These are phyloP conservation scores for Laetiporus sulphureus DNA, from an alignment of 1,284 basidiomycete genomes.

Conservation along the genomic window DNA sequence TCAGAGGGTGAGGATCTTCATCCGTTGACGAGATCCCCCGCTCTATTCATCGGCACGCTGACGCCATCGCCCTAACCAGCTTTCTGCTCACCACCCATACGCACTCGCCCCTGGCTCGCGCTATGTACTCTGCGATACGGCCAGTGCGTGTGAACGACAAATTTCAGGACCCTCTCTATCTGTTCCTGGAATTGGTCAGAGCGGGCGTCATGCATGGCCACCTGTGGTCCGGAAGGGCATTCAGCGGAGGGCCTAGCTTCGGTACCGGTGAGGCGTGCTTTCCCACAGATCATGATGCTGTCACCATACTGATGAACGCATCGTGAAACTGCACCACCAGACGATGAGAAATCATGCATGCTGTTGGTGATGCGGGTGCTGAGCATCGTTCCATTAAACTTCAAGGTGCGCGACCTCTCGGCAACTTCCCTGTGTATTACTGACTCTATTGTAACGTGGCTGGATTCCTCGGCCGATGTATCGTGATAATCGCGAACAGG, in stretches of 20 bases:
- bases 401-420: slow-evolving; percentile 83
- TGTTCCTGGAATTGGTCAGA: slow-evolving; percentile 89
- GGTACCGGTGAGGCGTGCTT: slow-evolving; percentile 64
- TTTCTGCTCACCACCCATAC: slow-evolving; percentile 87
- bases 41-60: slow-evolving; percentile 10
- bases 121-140: slow-evolving; percentile 80
- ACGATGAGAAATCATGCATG: slow-evolving; percentile 89
- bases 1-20: slow-evolving; percentile 64
- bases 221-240: slow-evolving; percentile 81
- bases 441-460: slow-evolving; percentile 3
- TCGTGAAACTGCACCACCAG: slow-evolving; percentile 29
- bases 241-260: slow-evolving; percentile 94
- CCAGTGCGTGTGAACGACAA: slow-evolving; percentile 88
- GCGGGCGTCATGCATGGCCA: slow-evolving; percentile 95
- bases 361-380: slow-evolving; percentile 94
- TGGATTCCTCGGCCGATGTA: slow-evolving; percentile 11
- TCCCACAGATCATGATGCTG: slow-evolving; percentile 19
- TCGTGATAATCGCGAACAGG: slow-evolving; percentile 32
- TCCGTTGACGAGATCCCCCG: slow-evolving; percentile 6
- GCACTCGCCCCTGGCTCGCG: slow-evolving; percentile 86
- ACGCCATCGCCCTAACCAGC: slow-evolving; percentile 31
- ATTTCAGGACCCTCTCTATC: slow-evolving; percentile 93
- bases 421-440: no score
- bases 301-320: slow-evolving; percentile 9
- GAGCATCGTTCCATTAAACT: slow-evolving; percentile 88